Conservation (phyloP, 805 yeast species). For the Saturnispora zaruensis region DNA sequence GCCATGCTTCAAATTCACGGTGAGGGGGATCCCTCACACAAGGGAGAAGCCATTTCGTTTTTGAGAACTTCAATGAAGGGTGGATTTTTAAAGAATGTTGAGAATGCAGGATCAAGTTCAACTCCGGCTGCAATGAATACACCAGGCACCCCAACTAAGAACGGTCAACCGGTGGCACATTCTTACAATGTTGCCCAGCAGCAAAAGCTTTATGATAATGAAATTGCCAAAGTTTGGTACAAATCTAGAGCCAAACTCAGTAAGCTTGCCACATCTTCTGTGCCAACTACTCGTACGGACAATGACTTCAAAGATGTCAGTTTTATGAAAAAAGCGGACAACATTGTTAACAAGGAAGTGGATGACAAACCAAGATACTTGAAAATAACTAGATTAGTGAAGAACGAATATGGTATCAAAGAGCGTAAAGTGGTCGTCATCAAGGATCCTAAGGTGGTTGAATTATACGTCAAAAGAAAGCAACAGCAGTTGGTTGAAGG, state of each 20-base stretch:
- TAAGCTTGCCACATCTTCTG: constrained; percentile 21
- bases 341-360: constrained; percentile 26
- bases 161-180: constrained; percentile 43
- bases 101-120: constrained; percentile 14
- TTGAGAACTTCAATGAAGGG: constrained; percentile 92
- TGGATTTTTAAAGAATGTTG: constrained; percentile 46
- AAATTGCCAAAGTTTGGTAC: constrained; percentile 83
- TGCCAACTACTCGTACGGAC: constrained; percentile 20
- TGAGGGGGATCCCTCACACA: constrained; percentile 90
- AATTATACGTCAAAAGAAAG: constrained; percentile 64
- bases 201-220: constrained; percentile 87
- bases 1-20: constrained; percentile 95
- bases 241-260: constrained; percentile 61
- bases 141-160: constrained; percentile 21
- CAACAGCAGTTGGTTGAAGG: constrained; percentile 28
- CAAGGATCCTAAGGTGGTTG: constrained; percentile 78
- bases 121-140: constrained; percentile 11
- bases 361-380: constrained; percentile 30
- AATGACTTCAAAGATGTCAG: constrained; percentile 26
- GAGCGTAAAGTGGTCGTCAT: constrained; percentile 74
- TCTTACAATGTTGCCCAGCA: constrained; percentile 76
- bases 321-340: constrained; percentile 30
- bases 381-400: constrained; percentile 66
- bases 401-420: constrained; percentile 77
- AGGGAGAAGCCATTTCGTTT: constrained; percentile 83